Evolutionary conservation across 2,329 filamentous ascomycete genomes (phyloP).

Genomic region (Truncatella angustata): DNA sequence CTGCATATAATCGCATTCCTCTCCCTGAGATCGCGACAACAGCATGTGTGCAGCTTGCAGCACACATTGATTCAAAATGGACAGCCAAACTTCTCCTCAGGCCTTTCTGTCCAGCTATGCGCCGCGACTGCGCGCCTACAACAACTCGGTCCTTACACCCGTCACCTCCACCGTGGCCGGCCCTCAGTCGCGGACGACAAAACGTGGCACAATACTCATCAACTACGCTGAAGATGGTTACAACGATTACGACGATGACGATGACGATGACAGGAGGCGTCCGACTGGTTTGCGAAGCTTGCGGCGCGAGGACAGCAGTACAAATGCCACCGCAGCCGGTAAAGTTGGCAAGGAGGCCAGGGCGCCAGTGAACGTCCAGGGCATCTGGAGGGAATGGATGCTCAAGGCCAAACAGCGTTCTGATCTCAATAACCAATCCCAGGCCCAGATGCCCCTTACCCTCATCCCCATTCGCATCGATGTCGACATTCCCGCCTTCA

Average conservation of each 20-base stretch:
- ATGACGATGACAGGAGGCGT: constrained; percentile 75
- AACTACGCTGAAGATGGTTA: constrained; percentile 98
- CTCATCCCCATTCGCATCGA: constrained; percentile 96
- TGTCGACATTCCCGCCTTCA: constrained; percentile 80
- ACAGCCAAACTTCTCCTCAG: constrained; percentile 61
- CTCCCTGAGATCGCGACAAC: background rate
- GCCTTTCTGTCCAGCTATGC: constrained; percentile 90
- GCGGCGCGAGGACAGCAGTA: constrained; percentile 69
- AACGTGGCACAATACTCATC: constrained; percentile 92
- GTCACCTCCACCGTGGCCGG: constrained; percentile 67
- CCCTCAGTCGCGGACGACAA: constrained; percentile 79
- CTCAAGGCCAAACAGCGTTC: constrained; percentile 63
- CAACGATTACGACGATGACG: constrained; percentile 73
- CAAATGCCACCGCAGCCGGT: constrained; percentile 64
- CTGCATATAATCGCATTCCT: background rate
- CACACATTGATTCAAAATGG: constrained; percentile 37
- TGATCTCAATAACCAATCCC: constrained; percentile 60
- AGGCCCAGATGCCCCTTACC: constrained; percentile 78
- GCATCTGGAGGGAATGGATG: constrained; percentile 96
- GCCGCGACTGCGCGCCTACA: constrained; percentile 84
- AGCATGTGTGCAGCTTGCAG: constrained; percentile 1
- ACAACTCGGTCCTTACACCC: constrained; percentile 86
- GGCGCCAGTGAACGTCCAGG: constrained; percentile 78
- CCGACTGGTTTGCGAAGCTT: constrained; percentile 82
- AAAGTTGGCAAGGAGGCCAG: constrained; percentile 81